Evolutionary conservation across 495 filamentous ascomycete species (phyloP).

Genomic region (Talaromyces stipitatus): DNA sequence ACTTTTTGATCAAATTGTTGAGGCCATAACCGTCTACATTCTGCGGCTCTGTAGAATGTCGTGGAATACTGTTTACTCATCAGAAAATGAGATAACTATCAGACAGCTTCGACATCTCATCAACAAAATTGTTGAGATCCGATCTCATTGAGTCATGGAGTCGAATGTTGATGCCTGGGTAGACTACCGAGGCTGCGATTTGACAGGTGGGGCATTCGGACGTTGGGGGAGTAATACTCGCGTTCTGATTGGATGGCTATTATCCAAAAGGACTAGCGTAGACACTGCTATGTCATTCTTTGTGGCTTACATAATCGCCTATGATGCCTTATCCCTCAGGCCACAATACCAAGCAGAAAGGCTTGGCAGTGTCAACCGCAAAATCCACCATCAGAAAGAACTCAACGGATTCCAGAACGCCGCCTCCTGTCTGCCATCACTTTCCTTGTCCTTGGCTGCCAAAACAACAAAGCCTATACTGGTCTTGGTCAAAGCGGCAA

Average conservation of each 20-base stretch:
- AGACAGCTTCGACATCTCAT: too few species aligned
- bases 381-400: too few species aligned
- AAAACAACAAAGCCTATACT: background rate
- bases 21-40: too few species aligned
- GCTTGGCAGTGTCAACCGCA: background rate
- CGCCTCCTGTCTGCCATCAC: background rate
- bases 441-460: background rate
- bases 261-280: background rate
- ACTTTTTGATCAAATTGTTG: too few species aligned
- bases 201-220: background rate
- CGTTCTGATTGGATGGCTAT: background rate
- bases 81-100: too few species aligned
- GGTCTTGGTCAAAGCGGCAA: background rate
- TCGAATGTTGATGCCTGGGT: background rate
- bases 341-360: background rate
- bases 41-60: too few species aligned
- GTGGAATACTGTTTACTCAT: too few species aligned
- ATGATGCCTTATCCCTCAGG: background rate
- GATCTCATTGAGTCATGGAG: background rate
- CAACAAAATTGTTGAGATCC: too few species aligned
- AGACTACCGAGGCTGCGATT: background rate
- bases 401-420: background rate
- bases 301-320: background rate
- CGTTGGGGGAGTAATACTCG: background rate
- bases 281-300: background rate